Evolutionary conservation across 1,284 basidiomycete species (phyloP).

Genomic region (Exobasidium cylindrosporum): DNA sequence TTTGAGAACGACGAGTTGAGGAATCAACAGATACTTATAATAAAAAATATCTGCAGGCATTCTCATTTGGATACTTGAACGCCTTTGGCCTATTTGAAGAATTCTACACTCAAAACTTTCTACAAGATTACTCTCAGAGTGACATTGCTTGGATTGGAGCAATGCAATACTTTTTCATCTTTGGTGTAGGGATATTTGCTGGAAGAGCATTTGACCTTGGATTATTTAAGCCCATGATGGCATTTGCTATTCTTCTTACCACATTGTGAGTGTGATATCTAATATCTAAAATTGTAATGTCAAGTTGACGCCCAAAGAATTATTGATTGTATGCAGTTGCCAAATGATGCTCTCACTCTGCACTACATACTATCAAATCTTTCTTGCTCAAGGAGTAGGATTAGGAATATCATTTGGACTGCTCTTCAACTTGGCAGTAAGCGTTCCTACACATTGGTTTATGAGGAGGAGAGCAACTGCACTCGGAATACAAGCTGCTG

Average conservation of each 20-base stretch:
- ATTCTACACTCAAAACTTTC: slow-evolving; percentile 9
- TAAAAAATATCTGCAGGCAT: too few relatives aligned
- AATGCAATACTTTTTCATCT: slow-evolving; percentile 18
- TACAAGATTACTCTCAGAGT: slow-evolving; percentile 1
- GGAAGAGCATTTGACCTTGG: slow-evolving; percentile 15
- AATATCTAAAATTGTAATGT: background rate
- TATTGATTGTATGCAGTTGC: too few relatives aligned
- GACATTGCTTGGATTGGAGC: slow-evolving; percentile 18
- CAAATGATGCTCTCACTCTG: slow-evolving; percentile 43
- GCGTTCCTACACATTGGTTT: slow-evolving; percentile 16
- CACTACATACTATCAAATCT: slow-evolving; percentile 40
- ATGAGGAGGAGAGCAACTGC: slow-evolving; percentile 11
- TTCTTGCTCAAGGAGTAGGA: slow-evolving; percentile 42
- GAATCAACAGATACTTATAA: background rate
- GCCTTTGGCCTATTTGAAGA: slow-evolving; percentile 13
- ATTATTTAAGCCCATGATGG: slow-evolving; percentile 8
- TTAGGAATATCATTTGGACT: slow-evolving; percentile 31
- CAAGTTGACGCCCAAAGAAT: background rate
- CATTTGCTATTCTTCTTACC: slow-evolving; percentile 10
- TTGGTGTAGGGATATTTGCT: slow-evolving; percentile 10
- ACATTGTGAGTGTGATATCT: slow-evolving; percentile 7
- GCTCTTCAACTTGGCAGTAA: slow-evolving; percentile 17
- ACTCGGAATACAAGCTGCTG: slow-evolving; percentile 33
- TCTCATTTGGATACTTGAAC: slow-evolving; percentile 19
- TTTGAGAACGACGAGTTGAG: background rate